phyloP scores from a whole-genome alignment of 2,329 filamentous ascomycete species.

The Monosporascus sp. region DNA sequence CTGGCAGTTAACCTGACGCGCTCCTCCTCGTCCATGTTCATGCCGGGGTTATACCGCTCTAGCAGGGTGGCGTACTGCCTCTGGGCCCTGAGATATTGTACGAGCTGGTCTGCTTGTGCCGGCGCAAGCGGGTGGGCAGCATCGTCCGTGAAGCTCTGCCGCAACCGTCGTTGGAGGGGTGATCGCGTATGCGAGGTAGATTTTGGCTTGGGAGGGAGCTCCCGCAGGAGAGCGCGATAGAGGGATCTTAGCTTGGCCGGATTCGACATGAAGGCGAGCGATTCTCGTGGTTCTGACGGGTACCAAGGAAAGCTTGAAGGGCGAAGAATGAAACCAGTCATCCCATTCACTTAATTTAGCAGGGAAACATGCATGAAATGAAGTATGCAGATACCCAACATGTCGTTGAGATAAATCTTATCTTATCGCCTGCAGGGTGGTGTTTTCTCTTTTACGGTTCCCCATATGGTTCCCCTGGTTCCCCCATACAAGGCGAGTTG shows the following conservation, averaged over 20 bases:
- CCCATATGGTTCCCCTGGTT: too few relatives aligned
- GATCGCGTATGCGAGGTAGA: conserved; percentile 51
- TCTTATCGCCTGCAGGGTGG: too few relatives aligned
- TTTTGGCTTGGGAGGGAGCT: conserved; percentile 69
- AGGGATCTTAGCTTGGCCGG: conserved; percentile 62
- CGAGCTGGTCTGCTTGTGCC: conserved; percentile 66
- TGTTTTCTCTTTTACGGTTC: too few relatives aligned
- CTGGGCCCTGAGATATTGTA: conserved; percentile 81
- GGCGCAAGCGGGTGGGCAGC: conserved; percentile 25
- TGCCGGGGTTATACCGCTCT: conserved; percentile 90
- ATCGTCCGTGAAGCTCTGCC: conserved; percentile 49
- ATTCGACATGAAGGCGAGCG: conserved; percentile 25
- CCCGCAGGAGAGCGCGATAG: conserved; percentile 84
- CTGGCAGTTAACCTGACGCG: conserved; percentile 76
- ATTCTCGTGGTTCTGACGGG: too few relatives aligned
- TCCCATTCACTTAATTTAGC: too few relatives aligned
- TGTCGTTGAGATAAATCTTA: too few relatives aligned
- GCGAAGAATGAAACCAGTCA: too few relatives aligned
- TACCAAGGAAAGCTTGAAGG: too few relatives aligned
- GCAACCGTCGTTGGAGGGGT: conserved; percentile 65
- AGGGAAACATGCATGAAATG: too few relatives aligned
- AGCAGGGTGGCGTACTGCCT: conserved; percentile 73
- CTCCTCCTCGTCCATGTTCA: conserved; percentile 83
- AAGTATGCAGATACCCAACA: too few relatives aligned
- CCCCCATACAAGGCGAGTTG: too few relatives aligned